phyloP scores from a whole-genome alignment of 2,329 filamentous ascomycete species.

The Aspergillus sp. region DNA sequence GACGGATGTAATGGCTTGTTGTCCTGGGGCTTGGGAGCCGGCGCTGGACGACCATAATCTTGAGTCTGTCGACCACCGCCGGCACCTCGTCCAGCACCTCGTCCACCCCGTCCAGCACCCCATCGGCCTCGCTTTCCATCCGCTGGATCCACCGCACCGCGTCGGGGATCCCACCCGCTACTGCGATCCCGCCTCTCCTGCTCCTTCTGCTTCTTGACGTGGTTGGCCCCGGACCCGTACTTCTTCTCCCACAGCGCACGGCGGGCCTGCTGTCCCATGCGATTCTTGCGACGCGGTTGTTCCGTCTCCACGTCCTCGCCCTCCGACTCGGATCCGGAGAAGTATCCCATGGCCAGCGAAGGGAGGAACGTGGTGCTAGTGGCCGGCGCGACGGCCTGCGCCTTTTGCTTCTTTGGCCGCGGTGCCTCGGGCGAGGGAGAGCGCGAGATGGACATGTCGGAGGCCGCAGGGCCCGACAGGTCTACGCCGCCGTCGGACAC shows the following conservation, averaged over 20 bases:
- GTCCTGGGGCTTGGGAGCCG: constrained; percentile 35
- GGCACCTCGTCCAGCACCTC: constrained; percentile 8
- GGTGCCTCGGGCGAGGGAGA: constrained; percentile 31
- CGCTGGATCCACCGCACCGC: constrained; percentile 49
- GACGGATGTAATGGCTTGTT: constrained; percentile 60
- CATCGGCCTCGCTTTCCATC: constrained; percentile 25
- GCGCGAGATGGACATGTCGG: constrained; percentile 34
- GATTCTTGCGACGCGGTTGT: constrained; percentile 55
- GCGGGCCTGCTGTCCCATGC: constrained; percentile 62
- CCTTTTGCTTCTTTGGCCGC: constrained; percentile 13
- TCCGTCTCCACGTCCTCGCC: constrained; percentile 47
- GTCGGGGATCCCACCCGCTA: constrained; percentile 58
- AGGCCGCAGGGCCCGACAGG: constrained; percentile 15
- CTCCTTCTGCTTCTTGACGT: constrained; percentile 48
- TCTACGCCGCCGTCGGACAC: constrained; percentile 2
- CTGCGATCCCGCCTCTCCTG: constrained; percentile 41
- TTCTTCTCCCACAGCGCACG: constrained; percentile 64
- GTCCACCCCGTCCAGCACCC: constrained; percentile 15
- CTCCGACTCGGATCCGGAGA: constrained; percentile 60
- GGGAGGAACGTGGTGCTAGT: constrained; percentile 57
- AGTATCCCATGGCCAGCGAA: constrained; percentile 61
- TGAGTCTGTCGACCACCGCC: constrained; percentile 11
- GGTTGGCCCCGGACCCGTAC: constrained; percentile 58
- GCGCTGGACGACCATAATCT: constrained; percentile 18
- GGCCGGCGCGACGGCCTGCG: constrained; percentile 18